Evolutionary conservation across 768 basidiomycete species (phyloP), one percentile per base, ranked within the genome.

Genomic region (Russula emetica): DNA sequence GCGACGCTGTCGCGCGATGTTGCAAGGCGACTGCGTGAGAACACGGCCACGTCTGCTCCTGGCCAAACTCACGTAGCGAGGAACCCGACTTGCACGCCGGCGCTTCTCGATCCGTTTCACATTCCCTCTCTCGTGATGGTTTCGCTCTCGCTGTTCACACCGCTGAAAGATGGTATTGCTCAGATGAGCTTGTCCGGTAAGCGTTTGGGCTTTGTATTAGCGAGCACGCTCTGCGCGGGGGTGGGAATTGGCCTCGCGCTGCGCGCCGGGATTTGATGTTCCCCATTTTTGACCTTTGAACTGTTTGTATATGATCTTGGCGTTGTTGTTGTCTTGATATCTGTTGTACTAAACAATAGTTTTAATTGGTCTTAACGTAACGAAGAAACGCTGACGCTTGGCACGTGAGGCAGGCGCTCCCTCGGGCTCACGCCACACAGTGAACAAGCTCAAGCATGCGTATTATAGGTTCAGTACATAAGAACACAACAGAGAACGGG

Each of bases 61-160:
- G 58, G 40, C 55, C 54, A 32, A 30, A 10, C 30, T 22, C 32
- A 49, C 22, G 24, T 49, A 11, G 30, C 68, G 44, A 59, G 67
- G 70, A 30, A 68, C 66, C 62, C 72, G 16, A 44, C 55, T 16
- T 74, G 76, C 58, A 30, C 67, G 6, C 58, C 70, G n/a, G 71
- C 73, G 22, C 61, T 75, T 20, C 80, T 85, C 63, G 87, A 89
- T 66, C 88, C 87, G 1, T 72, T 90, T 18, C 85, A 88, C 70
- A 70, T 88, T 40, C 85, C 86, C 1, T 86, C 85, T 6, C 73
- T 89, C 34, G 16, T 89, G 8, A 70, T 82, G 53, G 81, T 86
- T 69, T 84, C 87, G 1, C 62, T 86, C 30, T 88, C 87, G 10
- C 77, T 88, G 28, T 66, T 88, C 10, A 78, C 76, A 0, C 85